Conservation (phyloP, 1,139 yeast species). For the Debaryomyces sp. region DNA sequence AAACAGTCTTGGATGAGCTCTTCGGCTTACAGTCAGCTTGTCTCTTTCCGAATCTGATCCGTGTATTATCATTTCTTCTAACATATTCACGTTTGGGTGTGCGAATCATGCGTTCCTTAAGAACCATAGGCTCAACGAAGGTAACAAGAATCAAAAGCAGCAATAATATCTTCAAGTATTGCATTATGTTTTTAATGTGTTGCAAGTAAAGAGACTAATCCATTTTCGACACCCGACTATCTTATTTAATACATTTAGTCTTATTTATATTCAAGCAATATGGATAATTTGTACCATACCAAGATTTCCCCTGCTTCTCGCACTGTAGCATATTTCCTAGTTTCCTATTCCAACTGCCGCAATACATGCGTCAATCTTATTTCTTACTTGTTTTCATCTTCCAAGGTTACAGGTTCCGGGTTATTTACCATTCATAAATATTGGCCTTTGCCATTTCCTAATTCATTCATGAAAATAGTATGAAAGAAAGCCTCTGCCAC, state of each 20-base stretch:
- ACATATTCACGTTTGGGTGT: not conserved
- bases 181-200: not conserved
- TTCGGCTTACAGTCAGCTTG: not conserved
- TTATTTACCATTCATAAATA: not conserved
- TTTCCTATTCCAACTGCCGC: not conserved
- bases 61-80: not conserved
- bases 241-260: not conserved
- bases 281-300: not conserved
- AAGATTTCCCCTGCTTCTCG: not conserved
- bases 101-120: not conserved
- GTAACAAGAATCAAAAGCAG: not conserved
- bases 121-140: not conserved
- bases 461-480: not conserved
- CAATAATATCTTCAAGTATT: not conserved
- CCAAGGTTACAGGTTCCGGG: not conserved
- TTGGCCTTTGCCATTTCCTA: not conserved
- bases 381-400: not conserved
- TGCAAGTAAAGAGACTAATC: not conserved
- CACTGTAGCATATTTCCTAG: not conserved
- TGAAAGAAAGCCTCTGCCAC: not conserved
- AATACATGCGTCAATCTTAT: not conserved
- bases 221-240: not conserved
- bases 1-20: not conserved
- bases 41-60: slow-evolving; percentile 4
- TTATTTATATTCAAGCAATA: not conserved